Base-by-base conservation (phyloP, 2,329 filamentous ascomycete genomes). In the Pseudodiploospora longispora region DNA sequence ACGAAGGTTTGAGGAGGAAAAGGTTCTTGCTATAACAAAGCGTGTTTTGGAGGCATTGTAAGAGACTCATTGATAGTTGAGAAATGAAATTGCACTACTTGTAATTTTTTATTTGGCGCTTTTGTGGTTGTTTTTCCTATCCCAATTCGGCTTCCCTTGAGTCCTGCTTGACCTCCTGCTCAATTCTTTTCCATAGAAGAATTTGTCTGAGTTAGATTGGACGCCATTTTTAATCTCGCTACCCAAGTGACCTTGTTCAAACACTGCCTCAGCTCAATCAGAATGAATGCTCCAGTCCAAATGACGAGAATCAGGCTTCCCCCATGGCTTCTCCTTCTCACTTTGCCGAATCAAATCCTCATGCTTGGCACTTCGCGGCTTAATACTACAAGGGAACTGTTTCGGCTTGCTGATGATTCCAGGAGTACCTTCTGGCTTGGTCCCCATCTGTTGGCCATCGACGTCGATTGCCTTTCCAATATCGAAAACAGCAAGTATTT, bases 401-500 rank as follows among this genome's bases (percentile, higher is more conserved):
- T 10, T 40, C 2, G 42, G 48, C 3, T 31, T 34, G 27, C 38
- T 37, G 6, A 50, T 38, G 1, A 48, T 4, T 3, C 48, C 48
- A 27, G 44, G 42, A 5, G 43, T 45, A 4, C 38, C 38, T 10
- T 42, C 39, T 7, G 41, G 30, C 10, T 42, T 40, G 2, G 46
- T 42, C 3, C 42, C 47, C 2, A 49, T 42, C 27, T 45, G 42
- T 1, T 40, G 10, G 6, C 46, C 48, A 19, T 41, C 19, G 4
- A 32, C 28, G 27, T 46, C 35, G 6, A 46, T 10, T 5, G 40
- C 39, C 30, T 42, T 42, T 38, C 69, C 44, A 5, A 74, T 59
- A 6, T 63, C 55, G 43, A 76, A 76, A 0, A 66, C 68, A 0
- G 72, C 60, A 3, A 78, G 57, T 0, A 62, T 56, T 35, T 69